phyloP scores from a whole-genome alignment of 2,329 filamentous ascomycete genomes.

The Verticillium longisporum region DNA sequence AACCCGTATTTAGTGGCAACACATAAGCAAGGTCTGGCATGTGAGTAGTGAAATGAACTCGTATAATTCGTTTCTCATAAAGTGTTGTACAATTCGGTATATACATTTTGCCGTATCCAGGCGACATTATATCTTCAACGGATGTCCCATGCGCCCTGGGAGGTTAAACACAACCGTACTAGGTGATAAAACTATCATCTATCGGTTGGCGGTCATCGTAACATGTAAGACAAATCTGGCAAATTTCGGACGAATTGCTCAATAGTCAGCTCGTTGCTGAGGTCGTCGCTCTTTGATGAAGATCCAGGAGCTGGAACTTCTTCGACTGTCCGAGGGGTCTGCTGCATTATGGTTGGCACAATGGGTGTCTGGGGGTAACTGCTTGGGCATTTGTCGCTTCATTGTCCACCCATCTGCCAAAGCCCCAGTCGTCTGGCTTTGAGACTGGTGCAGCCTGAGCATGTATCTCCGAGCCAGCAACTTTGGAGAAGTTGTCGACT shows the following conservation, averaged over 20 bases:
- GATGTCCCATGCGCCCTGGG: neutral
- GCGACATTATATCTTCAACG: neutral
- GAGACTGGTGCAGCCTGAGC: neutral
- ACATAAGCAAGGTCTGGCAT: neutral
- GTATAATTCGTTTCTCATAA: neutral
- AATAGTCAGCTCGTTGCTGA: slow-evolving; percentile 24
- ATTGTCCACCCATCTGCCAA: neutral
- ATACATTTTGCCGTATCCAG: neutral
- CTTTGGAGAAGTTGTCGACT: slow-evolving; percentile 2
- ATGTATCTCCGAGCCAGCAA: neutral
- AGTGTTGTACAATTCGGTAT: neutral
- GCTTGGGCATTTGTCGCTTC: neutral
- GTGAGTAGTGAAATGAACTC: neutral
- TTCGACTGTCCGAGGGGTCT: neutral
- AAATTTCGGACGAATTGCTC: slow-evolving; percentile 25
- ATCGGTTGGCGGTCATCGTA: slow-evolving; percentile 19
- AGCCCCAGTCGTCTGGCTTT: neutral
- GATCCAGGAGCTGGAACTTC: neutral
- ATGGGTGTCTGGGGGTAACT: too few species aligned
- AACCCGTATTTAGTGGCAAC: neutral
- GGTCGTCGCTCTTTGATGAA: neutral
- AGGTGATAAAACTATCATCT: neutral
- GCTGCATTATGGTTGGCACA: too few species aligned
- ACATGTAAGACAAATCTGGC: slow-evolving; percentile 40
- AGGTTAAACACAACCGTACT: neutral